Evolutionary conservation across 192 early-diverging fungal species (phyloP), one percentile per base, ranked within the genome.

Genomic region (Entomortierella chlamydospora): DNA sequence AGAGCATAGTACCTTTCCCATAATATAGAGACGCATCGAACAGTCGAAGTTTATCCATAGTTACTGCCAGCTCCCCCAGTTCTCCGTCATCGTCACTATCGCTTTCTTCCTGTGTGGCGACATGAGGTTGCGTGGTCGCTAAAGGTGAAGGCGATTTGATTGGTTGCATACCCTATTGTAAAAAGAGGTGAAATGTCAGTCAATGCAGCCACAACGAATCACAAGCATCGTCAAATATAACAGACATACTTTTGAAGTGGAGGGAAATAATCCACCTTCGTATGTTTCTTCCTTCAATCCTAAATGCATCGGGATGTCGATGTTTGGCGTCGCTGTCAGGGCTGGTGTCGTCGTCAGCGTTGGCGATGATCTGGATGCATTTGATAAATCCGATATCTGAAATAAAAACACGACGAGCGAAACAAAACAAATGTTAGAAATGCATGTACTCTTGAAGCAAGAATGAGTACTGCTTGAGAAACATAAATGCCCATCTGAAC

Each of bases 21-120:
- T 57, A 62, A 31, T 78, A 78, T n/a, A 63, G 26, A 1, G 74
- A 78, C 4, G 74, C 74, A 28, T 78, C 74, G 52, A 78, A 78
- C 7, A 78, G 47, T 29, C 74, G 61, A 10, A 78, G 59, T 37
- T 70, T 78, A 45, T 78, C 74, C 74, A 78, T 68, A 15, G 74
- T 78, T 23, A 61, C 66, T 0, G 74, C 67, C 8, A 78, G 67
- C 43, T 68, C 74, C 20, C 61, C 74, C 13, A 68, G 41, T 10
- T 61, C 74, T 7, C 51, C 59, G 10, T 70, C 66, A 18, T 70
- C 66, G 15, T 66, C 66, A 33, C 64, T 41, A 26, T 62, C 58
- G 13, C 34, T 60, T 8, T 78, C 61, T 15, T 41, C 52, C 5
- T 52, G 57, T 2, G n/a, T 51, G 17, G 26, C 51, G 34, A n/a